These are phyloP conservation scores for Raffaelea arxii DNA, from an alignment of 2,329 filamentous ascomycete species.

Conservation along the genomic window DNA sequence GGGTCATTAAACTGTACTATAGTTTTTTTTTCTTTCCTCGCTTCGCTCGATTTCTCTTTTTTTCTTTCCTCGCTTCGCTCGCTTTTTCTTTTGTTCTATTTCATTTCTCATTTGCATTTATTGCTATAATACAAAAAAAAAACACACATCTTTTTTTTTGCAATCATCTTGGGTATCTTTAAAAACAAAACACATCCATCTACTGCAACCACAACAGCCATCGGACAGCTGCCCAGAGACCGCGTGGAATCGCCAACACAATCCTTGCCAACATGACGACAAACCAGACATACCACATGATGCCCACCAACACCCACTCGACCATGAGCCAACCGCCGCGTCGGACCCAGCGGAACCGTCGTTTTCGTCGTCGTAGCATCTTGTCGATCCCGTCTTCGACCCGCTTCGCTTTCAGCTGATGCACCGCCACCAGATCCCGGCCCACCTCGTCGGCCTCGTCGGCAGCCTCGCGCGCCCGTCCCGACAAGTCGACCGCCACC, in stretches of 20 bases:
- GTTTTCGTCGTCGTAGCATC: slow-evolving; percentile 58
- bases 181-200: background rate
- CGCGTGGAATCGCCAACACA: slow-evolving; percentile 52
- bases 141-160: background rate
- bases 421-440: slow-evolving; percentile 64
- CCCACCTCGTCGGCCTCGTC: slow-evolving; percentile 74
- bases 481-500: slow-evolving; percentile 43
- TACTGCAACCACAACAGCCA: slow-evolving; percentile 76
- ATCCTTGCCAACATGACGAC: slow-evolving; percentile 69
- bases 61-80: background rate
- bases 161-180: background rate
- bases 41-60: background rate
- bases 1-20: background rate
- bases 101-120: no score
- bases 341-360: slow-evolving; percentile 63
- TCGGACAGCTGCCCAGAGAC: slow-evolving; percentile 47
- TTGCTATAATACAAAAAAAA: no score
- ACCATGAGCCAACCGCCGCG: slow-evolving; percentile 70
- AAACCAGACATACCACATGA: slow-evolving; percentile 94
- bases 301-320: slow-evolving; percentile 78
- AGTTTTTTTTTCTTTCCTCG: background rate
- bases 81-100: background rate
- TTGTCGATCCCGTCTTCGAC: slow-evolving; percentile 71
- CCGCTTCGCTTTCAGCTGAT: slow-evolving; percentile 71
- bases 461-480: slow-evolving; percentile 55